Percentiles rank a stretch among this genome's conserved stretches.
Conservation (phyloP, 352 stramenopile species). For the Pelagophyceae sp. region DNA sequence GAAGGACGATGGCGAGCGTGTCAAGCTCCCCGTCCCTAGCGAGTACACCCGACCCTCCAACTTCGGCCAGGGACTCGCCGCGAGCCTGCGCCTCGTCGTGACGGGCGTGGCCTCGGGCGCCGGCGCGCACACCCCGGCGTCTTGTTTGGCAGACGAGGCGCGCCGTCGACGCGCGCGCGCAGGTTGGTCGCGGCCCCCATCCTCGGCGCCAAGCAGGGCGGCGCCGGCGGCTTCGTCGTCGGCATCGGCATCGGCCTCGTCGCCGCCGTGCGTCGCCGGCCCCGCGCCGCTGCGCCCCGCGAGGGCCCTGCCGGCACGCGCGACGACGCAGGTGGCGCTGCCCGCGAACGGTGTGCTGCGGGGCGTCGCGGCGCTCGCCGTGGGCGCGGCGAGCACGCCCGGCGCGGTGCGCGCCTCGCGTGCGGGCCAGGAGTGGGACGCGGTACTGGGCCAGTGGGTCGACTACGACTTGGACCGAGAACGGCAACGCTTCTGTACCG, state of each 20-base stretch:
- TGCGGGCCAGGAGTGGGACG: constrained; percentile 11
- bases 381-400: neutral
- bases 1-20: no score
- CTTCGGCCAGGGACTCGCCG: no score
- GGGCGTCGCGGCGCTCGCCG: neutral
- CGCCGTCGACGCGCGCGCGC: neutral
- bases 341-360: neutral
- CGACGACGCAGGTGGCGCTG: neutral
- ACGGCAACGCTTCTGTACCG: neutral
- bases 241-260: neutral
- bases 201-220: neutral
- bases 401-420: neutral
- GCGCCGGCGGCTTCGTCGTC: neutral
- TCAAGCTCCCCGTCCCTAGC: no score
- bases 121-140: no score
- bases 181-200: neutral
- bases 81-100: no score
- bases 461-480: neutral
- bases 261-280: no score
- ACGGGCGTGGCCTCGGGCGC: no score
- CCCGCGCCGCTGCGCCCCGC: no score
- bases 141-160: no score
- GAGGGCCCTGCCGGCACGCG: no score
- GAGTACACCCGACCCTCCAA: no score
- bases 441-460: neutral